phyloP scores from a whole-genome alignment of 768 basidiomycete species.

The Suillus subluteus region DNA sequence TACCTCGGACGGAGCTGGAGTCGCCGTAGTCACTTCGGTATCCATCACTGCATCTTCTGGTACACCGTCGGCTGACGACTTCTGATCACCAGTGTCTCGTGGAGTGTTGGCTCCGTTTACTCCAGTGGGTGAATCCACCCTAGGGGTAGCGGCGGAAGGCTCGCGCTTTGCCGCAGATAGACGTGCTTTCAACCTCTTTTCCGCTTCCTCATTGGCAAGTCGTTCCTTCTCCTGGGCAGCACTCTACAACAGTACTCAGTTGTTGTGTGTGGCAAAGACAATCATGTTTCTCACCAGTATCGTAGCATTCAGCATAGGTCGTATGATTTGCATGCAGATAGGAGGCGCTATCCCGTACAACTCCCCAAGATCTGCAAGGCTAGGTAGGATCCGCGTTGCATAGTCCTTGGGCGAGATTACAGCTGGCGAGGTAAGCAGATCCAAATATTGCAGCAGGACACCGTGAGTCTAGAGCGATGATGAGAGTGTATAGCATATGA shows the following conservation, averaged over 20 bases:
- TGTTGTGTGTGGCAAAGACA: slow-evolving; percentile 8
- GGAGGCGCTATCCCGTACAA: slow-evolving; percentile 82
- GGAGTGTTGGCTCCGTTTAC: slow-evolving; percentile 31
- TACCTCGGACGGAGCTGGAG: slow-evolving; percentile 44
- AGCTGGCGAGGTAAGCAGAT: slow-evolving; percentile 76
- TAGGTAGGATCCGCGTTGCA: slow-evolving; percentile 71
- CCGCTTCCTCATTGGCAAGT: slow-evolving; percentile 71
- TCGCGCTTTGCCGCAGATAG: slow-evolving; percentile 74
- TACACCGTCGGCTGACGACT: slow-evolving; percentile 32
- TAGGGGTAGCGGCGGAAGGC: slow-evolving; percentile 55
- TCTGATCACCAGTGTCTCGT: slow-evolving; percentile 30
- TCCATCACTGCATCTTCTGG: slow-evolving; percentile 59
- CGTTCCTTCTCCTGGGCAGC: slow-evolving; percentile 71
- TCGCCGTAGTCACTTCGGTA: slow-evolving; percentile 40
- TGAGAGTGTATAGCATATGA: slow-evolving; percentile 23
- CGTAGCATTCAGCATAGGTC: slow-evolving; percentile 73
- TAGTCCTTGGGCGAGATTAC: slow-evolving; percentile 75
- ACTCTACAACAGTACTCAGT: slow-evolving; percentile 48
- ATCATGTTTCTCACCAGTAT: slow-evolving; percentile 52
- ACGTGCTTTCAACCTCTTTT: slow-evolving; percentile 81
- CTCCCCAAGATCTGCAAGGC: slow-evolving; percentile 71
- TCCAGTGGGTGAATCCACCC: slow-evolving; percentile 65
- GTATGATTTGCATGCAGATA: slow-evolving; percentile 92
- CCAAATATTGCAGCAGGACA: slow-evolving; percentile 89
- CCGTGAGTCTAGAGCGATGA: slow-evolving; percentile 74